Percentiles rank a stretch among this genome's conserved stretches.
These are phyloP conservation scores for Hydnomerulius pinastri DNA, from an alignment of 768 basidiomycete species.

Conservation along the genomic window DNA sequence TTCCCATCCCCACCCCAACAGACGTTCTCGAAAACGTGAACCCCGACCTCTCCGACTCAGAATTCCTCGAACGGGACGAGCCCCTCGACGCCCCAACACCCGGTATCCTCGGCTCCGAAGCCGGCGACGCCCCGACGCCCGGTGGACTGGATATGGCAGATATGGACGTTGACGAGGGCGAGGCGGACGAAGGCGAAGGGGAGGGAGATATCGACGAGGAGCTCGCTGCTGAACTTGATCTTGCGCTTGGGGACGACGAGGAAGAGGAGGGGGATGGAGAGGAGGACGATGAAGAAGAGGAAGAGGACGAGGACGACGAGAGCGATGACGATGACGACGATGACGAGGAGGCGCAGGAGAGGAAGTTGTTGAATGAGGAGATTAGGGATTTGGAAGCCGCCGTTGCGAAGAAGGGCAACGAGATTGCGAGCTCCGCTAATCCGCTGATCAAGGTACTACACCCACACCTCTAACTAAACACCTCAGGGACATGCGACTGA, in stretches of 20 bases:
- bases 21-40: slow-evolving; percentile 90
- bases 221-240: slow-evolving; percentile 83
- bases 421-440: slow-evolving; percentile 82
- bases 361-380: slow-evolving; percentile 84
- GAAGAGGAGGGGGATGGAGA: slow-evolving; percentile 64
- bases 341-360: slow-evolving; percentile 76
- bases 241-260: slow-evolving; percentile 74
- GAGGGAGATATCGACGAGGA: slow-evolving; percentile 89
- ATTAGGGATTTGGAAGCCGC: slow-evolving; percentile 88
- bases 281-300: slow-evolving; percentile 69
- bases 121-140: slow-evolving; percentile 62
- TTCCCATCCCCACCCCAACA: slow-evolving; percentile 37
- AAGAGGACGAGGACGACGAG: slow-evolving; percentile 45
- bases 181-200: slow-evolving; percentile 58
- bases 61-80: slow-evolving; percentile 71
- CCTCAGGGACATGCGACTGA: background rate
- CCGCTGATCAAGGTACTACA: slow-evolving; percentile 75
- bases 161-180: slow-evolving; percentile 59
- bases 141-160: slow-evolving; percentile 53
- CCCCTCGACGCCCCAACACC: slow-evolving; percentile 69
- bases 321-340: slow-evolving; percentile 74
- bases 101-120: slow-evolving; percentile 65
- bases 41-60: slow-evolving; percentile 87
- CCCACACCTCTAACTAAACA: background rate
- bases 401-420: slow-evolving; percentile 79